Evolutionary conservation across 2,329 filamentous ascomycete species (phyloP).

Genomic region (Neofusicoccum laricinum): DNA sequence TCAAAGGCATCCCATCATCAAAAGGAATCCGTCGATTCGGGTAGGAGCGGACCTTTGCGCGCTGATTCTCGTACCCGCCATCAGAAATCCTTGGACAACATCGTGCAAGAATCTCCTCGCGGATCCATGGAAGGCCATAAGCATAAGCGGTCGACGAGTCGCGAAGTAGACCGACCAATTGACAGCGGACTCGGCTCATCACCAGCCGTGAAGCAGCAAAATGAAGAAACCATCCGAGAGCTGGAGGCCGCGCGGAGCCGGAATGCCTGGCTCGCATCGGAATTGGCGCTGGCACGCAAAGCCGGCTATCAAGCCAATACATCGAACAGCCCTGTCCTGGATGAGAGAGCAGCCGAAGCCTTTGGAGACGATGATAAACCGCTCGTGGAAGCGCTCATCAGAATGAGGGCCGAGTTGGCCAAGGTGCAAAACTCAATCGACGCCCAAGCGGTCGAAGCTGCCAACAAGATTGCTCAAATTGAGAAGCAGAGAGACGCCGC

Average conservation of each 20-base stretch:
- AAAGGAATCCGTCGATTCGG: conserved; percentile 36
- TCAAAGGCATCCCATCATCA: conserved; percentile 22
- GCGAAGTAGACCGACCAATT: conserved; percentile 41
- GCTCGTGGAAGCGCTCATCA: conserved; percentile 84
- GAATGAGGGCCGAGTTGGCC: conserved; percentile 84
- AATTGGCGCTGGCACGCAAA: conserved; percentile 87
- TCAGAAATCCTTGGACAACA: conserved; percentile 4
- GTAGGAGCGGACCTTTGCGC: background rate
- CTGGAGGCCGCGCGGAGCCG: conserved; percentile 79
- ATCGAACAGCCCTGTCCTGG: conserved; percentile 68
- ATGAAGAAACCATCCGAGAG: conserved; percentile 77
- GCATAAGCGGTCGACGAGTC: conserved; percentile 29
- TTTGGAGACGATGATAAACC: conserved; percentile 92
- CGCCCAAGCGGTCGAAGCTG: conserved; percentile 78
- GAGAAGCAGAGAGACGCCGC: conserved; percentile 93
- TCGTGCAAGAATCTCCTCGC: conserved; percentile 4
- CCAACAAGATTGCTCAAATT: conserved; percentile 86
- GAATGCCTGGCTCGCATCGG: conserved; percentile 96
- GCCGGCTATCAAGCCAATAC: conserved; percentile 77
- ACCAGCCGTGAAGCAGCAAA: conserved; percentile 62
- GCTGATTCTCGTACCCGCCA: conserved; percentile 1
- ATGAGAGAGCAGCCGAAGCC: conserved; percentile 71
- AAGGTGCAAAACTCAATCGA: conserved; percentile 90
- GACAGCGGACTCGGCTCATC: conserved; percentile 59
- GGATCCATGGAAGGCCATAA: conserved; percentile 19